Base-by-base conservation (phyloP, 768 basidiomycete species). In the Gloeopeniophorella convolvens region DNA sequence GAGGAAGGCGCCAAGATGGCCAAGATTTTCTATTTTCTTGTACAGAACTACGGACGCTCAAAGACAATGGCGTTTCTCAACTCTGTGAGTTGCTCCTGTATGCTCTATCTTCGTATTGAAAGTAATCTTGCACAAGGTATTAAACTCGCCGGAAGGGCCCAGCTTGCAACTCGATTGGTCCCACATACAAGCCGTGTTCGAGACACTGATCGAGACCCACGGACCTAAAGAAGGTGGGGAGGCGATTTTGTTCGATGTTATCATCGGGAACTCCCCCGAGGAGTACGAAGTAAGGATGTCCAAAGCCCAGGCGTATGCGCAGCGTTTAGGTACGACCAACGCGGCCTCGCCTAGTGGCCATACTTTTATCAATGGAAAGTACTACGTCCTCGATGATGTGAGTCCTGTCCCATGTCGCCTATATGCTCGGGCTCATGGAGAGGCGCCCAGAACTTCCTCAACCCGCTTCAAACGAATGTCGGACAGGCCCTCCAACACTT, bases 401-500 rank as follows among this genome's bases (percentile, higher is more conserved):
- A 26, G 58, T 44, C 31, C 4, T 35, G 11, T 6, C 21, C 30
- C 21, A 24, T 40, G 13, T 12, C 15, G 4, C n/a, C 15, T 2
- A 27, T 11, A 4, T n/a, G n/a, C 18, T 28, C 27, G 2, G 24
- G 3, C 31, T 41, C n/a, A 18, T 51, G 18, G n/a, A 18, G 16
- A 4, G 12, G 23, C 36, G 44, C 23, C 11, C 57, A 94, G 86
- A 73, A 77, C 20, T 87, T 90, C 65, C 63, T 85, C 48, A 69
- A 72, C n/a, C 62, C 66, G 33, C 70, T 92, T 51, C 85, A 89
- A 60, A 64, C 56, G 0, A 86, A 87, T 57, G 62, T 82, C 21
- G 66, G 62, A 3, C 63, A 66, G 13, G 85, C 88, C 59, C 60
- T 88, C 49, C 78, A 80, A 52, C 79, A 81, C 60, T 62, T 93